Evolutionary conservation across 148 eudicot species (phyloP).

Genomic region (Amaranthus cruentus): DNA sequence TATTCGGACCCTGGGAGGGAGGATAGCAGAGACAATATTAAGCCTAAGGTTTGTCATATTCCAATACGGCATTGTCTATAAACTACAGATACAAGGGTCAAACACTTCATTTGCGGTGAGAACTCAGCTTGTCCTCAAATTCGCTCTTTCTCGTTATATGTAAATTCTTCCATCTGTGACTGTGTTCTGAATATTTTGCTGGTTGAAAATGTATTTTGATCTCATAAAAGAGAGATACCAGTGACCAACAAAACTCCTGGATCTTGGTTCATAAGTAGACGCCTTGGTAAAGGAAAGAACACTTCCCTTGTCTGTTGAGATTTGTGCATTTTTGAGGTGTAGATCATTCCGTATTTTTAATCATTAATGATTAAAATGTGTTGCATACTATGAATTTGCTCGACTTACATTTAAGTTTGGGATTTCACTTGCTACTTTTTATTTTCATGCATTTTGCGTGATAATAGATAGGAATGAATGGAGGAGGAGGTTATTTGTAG

Average conservation of each 20-base stretch:
- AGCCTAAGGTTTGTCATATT: slow-evolving; percentile 91
- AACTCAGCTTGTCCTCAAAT: slow-evolving; percentile 14
- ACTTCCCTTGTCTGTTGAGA: neutral
- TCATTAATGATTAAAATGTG: neutral
- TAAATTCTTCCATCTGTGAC: neutral
- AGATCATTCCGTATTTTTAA: neutral
- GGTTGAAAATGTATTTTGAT: neutral
- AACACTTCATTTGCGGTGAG: slow-evolving; percentile 76
- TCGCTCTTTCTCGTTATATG: neutral
- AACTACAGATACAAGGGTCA: slow-evolving; percentile 61
- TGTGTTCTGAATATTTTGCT: neutral
- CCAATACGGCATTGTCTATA: slow-evolving; percentile 96
- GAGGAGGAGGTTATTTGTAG: no score
- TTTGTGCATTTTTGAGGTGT: slow-evolving; percentile 4
- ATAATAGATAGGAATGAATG: no score
- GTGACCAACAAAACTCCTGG: neutral
- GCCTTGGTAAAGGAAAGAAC: neutral
- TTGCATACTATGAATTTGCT: neutral
- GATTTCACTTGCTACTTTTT: neutral
- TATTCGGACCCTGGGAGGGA: slow-evolving; percentile 69
- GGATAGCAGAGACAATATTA: slow-evolving; percentile 79
- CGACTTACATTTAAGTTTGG: neutral
- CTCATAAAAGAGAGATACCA: neutral
- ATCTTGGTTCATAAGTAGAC: neutral
- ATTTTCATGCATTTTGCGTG: no score